Percentiles rank a stretch among this genome's conserved stretches.
These are phyloP conservation scores for Neurospora sp. DNA, from an alignment of 495 filamentous ascomycete species.

Conservation along the genomic window DNA sequence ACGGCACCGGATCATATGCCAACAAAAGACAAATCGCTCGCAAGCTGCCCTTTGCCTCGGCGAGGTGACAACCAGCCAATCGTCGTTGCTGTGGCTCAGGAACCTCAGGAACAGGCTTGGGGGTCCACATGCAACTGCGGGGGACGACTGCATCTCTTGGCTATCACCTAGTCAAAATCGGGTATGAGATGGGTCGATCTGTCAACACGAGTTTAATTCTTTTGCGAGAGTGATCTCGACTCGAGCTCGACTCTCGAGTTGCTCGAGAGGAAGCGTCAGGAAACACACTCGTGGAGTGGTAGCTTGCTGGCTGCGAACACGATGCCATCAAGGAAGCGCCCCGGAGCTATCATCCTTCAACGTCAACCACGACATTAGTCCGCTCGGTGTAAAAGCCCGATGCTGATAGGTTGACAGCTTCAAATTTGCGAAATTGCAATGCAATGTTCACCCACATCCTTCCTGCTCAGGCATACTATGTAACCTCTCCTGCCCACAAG, in stretches of 20 bases:
- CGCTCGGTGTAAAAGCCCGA: neutral
- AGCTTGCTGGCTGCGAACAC: neutral
- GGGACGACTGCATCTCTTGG: neutral
- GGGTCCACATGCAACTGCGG: neutral
- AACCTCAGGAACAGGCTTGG: neutral
- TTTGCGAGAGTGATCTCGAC: neutral
- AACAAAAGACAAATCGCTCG: neutral
- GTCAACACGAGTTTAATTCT: neutral
- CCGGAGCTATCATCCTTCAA: neutral
- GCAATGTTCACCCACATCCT: neutral
- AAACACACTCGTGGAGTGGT: neutral
- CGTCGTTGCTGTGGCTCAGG: neutral
- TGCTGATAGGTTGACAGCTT: neutral
- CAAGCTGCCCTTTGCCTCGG: conserved; percentile 1
- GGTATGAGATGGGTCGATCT: neutral
- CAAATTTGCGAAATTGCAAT: neutral
- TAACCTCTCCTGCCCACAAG: neutral
- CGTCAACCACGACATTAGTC: neutral
- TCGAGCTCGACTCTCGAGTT: neutral
- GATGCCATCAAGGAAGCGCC: neutral
- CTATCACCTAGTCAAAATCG: neutral
- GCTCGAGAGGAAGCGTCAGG: neutral
- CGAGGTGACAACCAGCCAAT: neutral
- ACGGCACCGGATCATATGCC: neutral
- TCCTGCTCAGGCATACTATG: neutral